Conservation (phyloP, 2,329 filamentous ascomycete species). For the Alternaria alternata region DNA sequence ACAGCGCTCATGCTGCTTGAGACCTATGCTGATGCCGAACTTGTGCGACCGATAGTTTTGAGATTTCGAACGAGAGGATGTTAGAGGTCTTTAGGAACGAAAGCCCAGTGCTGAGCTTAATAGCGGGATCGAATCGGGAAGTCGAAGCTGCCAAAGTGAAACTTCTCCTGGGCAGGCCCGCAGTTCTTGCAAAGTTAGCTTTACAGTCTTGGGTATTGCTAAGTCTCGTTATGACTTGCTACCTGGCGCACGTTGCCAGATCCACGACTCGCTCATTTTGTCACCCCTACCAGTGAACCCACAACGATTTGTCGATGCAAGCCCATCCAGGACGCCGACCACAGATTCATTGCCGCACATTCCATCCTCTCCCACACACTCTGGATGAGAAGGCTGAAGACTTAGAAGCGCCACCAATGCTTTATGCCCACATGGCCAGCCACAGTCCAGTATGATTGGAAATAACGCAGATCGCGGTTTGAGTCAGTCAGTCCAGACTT, state of each 20-base stretch:
- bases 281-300: background rate
- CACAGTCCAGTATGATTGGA: constrained; percentile 1
- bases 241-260: background rate
- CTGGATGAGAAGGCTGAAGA: background rate
- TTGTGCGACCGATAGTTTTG: background rate
- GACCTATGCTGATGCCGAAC: background rate
- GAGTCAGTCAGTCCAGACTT: background rate
- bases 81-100: background rate
- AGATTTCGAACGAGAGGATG: background rate
- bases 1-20: background rate
- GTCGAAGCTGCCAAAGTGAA: background rate
- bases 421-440: background rate
- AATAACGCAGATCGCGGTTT: background rate
- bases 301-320: background rate
- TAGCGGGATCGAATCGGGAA: background rate
- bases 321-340: background rate
- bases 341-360: background rate
- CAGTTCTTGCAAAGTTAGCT: background rate
- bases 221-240: background rate
- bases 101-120: background rate
- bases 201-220: background rate
- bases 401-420: constrained; percentile 8
- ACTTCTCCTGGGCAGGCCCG: background rate
- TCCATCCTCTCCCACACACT: background rate
- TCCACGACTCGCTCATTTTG: background rate